phyloP scores from a whole-genome alignment of 768 basidiomycete genomes.

The Calocera viscosa region DNA sequence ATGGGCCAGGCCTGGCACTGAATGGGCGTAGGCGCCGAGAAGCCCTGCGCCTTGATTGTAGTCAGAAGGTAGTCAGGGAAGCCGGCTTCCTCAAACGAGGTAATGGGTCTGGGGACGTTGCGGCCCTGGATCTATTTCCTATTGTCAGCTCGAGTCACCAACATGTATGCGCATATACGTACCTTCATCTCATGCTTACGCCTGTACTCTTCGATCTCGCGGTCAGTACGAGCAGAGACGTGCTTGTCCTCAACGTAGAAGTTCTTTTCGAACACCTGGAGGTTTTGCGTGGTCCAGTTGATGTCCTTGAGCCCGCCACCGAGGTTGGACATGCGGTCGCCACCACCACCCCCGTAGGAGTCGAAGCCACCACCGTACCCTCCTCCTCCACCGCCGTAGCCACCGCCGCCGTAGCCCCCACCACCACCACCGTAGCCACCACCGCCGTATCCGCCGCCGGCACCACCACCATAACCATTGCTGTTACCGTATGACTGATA shows the following conservation, averaged over 20 bases:
- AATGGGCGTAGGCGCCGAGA: constrained; percentile 80
- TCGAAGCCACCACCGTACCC: constrained; percentile 33
- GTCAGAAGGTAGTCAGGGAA: constrained; percentile 94
- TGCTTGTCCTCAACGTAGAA: constrained; percentile 88
- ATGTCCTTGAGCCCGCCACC: constrained; percentile 71
- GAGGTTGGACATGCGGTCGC: constrained; percentile 65
- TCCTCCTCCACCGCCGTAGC: constrained; percentile 30
- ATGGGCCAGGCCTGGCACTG: constrained; percentile 99
- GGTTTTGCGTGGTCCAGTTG: constrained; percentile 65
- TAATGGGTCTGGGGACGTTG: constrained; percentile 76
- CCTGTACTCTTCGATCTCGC: constrained; percentile 82
- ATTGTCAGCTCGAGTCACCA: constrained; percentile 8
- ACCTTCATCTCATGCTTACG: constrained; percentile 79
- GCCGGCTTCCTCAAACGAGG: constrained; percentile 83
- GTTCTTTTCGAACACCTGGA: constrained; percentile 92
- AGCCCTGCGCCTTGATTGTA: constrained; percentile 89
- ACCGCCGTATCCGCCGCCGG: constrained; percentile 22
- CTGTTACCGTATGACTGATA: constrained; percentile 10
- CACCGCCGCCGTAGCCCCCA: constrained; percentile 29
- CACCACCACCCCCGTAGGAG: constrained; percentile 38
- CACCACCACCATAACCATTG: constrained; percentile 14
- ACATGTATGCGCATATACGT: constrained; percentile 15
- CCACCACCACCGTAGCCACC: constrained; percentile 25
- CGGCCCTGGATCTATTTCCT: constrained; percentile 65
- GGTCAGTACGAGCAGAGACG: constrained; percentile 61